Percentiles rank a stretch among this genome's conserved stretches.
phyloP scores from a whole-genome alignment of 306 rosid species.

The Betula pendula region DNA sequence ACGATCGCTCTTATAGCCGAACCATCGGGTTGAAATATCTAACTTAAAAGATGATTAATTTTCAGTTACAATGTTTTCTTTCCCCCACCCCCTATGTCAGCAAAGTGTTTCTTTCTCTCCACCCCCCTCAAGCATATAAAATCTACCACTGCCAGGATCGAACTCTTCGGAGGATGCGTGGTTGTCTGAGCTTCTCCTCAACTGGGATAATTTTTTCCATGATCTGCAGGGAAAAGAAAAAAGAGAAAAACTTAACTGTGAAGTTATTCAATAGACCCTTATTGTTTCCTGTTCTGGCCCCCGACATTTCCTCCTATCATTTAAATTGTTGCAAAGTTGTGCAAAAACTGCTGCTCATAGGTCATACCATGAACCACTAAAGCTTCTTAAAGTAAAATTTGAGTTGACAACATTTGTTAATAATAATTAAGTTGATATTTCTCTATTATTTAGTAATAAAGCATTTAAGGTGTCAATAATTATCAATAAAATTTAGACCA shows the following conservation, averaged over 20 bases:
- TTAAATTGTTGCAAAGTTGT: not conserved
- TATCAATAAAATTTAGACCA: not conserved
- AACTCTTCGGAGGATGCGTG: constrained; percentile 62
- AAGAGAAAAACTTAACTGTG: constrained; percentile 12
- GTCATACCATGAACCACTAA: not conserved
- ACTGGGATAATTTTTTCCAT: constrained; percentile 78
- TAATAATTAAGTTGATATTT: not conserved
- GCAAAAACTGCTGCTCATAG: not conserved
- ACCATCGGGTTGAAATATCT: constrained; percentile 17
- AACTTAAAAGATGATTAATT: constrained; percentile 18
- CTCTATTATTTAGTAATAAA: not conserved
- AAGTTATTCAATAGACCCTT: not conserved
- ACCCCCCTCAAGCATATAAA: constrained; percentile 32
- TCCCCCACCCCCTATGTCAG: constrained; percentile 13
- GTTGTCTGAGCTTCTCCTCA: constrained; percentile 68
- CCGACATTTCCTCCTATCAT: not conserved
- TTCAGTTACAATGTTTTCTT: constrained; percentile 10
- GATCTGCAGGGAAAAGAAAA: constrained; percentile 53
- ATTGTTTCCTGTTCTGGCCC: not conserved
- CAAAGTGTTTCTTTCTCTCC: constrained; percentile 12
- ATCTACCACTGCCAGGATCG: constrained; percentile 72
- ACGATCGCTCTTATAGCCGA: constrained; percentile 17
- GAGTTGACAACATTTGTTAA: too few relatives aligned
- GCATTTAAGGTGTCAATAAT: not conserved
- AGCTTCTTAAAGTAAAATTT: not conserved